These are phyloP conservation scores for Metschnikowia vanudenii DNA, from an alignment of 805 yeast genomes.

Conservation along the genomic window DNA sequence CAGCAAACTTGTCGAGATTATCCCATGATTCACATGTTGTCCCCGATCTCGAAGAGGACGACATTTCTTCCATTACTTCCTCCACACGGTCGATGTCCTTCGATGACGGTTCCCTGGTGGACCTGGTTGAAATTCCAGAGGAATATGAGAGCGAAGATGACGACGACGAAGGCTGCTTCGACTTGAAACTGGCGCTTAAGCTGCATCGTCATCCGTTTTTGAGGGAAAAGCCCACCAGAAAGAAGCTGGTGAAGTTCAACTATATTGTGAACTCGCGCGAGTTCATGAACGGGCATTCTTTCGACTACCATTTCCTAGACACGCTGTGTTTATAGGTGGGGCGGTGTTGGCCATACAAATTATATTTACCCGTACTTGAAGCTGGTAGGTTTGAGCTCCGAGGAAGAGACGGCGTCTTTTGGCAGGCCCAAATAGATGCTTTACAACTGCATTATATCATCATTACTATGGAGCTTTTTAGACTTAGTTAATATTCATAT, in stretches of 20 bases:
- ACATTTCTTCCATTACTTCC: conserved; percentile 10
- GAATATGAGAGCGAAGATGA: conserved; percentile 10
- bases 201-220: conserved; percentile 4
- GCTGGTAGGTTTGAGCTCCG: too few species aligned
- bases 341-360: too few species aligned
- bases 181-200: conserved; percentile 24
- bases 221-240: conserved; percentile 15
- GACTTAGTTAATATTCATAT: too few species aligned
- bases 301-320: conserved; percentile 45
- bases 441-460: too few species aligned
- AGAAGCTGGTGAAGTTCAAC: conserved; percentile 41
- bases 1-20: conserved; percentile 6
- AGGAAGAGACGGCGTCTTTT: too few species aligned
- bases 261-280: conserved; percentile 45
- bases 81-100: conserved; percentile 13
- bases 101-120: conserved; percentile 13
- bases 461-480: too few species aligned
- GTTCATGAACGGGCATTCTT: conserved; percentile 41
- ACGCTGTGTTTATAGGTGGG: conserved; percentile 29
- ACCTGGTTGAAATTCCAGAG: background rate
- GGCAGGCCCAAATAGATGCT: too few species aligned
- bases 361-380: too few species aligned
- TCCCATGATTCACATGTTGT: background rate
- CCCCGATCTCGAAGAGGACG: conserved; percentile 13
- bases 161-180: conserved; percentile 10